A percentile compares a stretch with the other conserved stretches of the same genome.
Evolutionary conservation across 2,329 filamentous ascomycete species (phyloP).

Genomic region (Leptographium procerum): DNA sequence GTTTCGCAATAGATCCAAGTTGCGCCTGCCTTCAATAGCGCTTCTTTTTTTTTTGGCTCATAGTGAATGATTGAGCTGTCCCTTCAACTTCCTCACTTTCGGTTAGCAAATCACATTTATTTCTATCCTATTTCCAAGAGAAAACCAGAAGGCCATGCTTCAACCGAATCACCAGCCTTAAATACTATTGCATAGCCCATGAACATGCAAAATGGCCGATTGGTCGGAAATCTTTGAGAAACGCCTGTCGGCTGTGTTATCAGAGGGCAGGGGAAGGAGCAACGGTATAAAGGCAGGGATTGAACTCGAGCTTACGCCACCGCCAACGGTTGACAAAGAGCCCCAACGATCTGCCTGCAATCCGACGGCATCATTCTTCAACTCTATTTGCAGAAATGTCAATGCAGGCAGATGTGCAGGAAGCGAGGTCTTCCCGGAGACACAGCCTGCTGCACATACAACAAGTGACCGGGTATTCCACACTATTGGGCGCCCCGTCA

Average conservation of each 20-base stretch:
- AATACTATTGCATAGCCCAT: neutral
- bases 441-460: neutral
- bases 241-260: conserved; percentile 9
- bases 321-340: conserved; percentile 1
- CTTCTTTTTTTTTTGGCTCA: neutral
- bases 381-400: conserved; percentile 6
- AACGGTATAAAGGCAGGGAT: no score
- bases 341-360: neutral
- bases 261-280: neutral
- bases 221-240: conserved; percentile 11
- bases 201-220: conserved; percentile 4
- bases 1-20: neutral
- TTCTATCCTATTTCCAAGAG: neutral
- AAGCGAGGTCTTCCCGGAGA: neutral
- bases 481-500: neutral
- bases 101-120: no score
- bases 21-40: neutral
- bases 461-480: neutral
- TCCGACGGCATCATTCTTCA: conserved; percentile 10
- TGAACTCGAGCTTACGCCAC: conserved; percentile 6
- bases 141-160: neutral
- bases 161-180: neutral
- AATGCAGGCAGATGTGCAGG: neutral
- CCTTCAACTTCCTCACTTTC: no score
- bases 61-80: neutral